Base-by-base conservation (phyloP, 768 basidiomycete genomes). In the Pisolithus marmoratus region DNA sequence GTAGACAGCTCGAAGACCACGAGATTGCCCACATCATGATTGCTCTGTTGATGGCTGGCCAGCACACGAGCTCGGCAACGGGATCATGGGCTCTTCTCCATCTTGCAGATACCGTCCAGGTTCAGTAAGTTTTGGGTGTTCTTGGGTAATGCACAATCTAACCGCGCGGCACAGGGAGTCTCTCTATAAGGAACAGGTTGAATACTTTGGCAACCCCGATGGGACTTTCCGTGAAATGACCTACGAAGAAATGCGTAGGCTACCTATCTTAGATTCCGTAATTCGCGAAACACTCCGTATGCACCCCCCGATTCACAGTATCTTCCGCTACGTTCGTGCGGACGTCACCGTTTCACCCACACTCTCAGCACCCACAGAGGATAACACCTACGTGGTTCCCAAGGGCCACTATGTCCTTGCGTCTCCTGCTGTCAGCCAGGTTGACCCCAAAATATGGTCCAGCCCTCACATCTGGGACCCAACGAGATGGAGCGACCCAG, bases 21-120 rank as follows among this genome's bases (percentile, higher is more conserved):
- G 92, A 98, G 68, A 87, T 98, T 54, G 94, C 96, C 0, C 96
- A 98, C 65, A 94, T 99, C 64, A 84, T 99, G 87, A 99, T 97
- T 62, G 96, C 96, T 15, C 81, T 99, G 43, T 84, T 99, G 57
- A 98, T 99, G 96, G 96, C 96, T 41, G 96, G 96, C 37, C 96
- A 99, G 72, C 96, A 99, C 71, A 99, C 96, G 0, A 91, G 89
- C 60, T 96, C 96, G 14, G 86, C 96, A 2, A 87, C 91, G 20
- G 84, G 84, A 29, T 86, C 93, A 9, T 99, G 96, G 96, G 66
- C 85, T 15, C 75, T 98, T 37, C 80, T 97, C 40, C 92, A 96
- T 63, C 67, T 98, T 27, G 95, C 94, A 26, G 73, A 81, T 56
- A 79, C 84, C 44, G 80, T 79, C 1, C 82, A 88, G 23, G 61